A percentile compares a stretch with the other conserved stretches of the same genome.
phyloP scores from a whole-genome alignment of 148 eudicot species.

The Rhododendron henanense region DNA sequence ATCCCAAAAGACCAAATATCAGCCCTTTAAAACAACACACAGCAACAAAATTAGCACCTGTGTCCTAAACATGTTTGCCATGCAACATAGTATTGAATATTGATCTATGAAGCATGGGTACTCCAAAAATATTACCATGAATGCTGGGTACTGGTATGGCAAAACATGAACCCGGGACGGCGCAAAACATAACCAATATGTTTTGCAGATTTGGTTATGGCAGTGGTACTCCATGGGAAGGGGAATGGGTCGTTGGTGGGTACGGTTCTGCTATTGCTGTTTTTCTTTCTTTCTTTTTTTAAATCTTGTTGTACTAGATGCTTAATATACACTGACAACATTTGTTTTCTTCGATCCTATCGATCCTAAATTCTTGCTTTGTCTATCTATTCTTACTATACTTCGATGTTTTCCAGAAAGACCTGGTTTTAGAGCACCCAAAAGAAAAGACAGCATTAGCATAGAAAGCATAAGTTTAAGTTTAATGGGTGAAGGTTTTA shows the following conservation, averaged over 20 bases:
- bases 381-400: background rate
- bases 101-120: background rate
- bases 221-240: background rate
- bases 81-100: background rate
- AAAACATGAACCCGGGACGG: background rate
- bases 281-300: background rate
- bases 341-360: background rate
- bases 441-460: background rate
- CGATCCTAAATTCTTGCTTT: background rate
- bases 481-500: background rate
- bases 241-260: background rate
- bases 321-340: background rate
- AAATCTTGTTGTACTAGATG: background rate
- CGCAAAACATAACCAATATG: background rate
- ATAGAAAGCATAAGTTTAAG: background rate
- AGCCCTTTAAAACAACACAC: constrained; percentile 47
- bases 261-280: background rate
- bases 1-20: constrained; percentile 99
- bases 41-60: background rate
- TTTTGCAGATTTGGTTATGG: background rate
- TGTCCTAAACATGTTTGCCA: background rate
- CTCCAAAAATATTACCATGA: background rate
- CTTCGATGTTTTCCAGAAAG: background rate
- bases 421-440: background rate
- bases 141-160: background rate